These are phyloP conservation scores for Trichoderma arundinaceum DNA, from an alignment of 2,329 filamentous ascomycete species.

Conservation along the genomic window DNA sequence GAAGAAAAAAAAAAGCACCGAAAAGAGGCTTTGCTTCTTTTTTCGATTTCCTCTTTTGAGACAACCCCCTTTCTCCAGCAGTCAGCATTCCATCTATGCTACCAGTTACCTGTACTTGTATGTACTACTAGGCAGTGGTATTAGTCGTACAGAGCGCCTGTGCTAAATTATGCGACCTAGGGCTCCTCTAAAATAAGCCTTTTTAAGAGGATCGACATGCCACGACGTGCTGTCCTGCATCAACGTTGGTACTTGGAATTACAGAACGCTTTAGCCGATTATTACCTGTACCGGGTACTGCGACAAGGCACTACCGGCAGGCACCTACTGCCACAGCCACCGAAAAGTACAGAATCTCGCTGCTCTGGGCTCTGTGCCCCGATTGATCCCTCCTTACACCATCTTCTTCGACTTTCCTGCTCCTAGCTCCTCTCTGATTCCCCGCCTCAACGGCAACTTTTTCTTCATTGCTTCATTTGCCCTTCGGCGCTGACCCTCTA, in stretches of 20 bases:
- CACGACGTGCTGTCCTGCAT: conserved; percentile 11
- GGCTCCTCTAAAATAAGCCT: conserved; percentile 10
- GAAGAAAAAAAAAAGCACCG: not conserved
- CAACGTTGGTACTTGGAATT: not conserved
- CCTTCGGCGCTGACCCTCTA: not conserved
- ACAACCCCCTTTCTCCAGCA: not conserved
- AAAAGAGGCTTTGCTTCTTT: not conserved
- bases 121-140: not conserved
- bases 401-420: not conserved
- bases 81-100: no score
- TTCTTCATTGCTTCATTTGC: not conserved
- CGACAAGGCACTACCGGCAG: no score
- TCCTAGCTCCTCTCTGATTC: no score
- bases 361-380: no score
- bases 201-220: conserved; percentile 11
- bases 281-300: no score
- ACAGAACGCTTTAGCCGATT: no score
- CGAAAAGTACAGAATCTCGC: no score
- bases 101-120: no score
- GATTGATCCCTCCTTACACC: no score
- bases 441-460: not conserved
- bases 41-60: not conserved
- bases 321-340: no score
- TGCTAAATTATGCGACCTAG: not conserved
- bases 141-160: not conserved